Evolutionary conservation across 805 yeast species (phyloP).

Genomic region (Candida taoyuanica): DNA sequence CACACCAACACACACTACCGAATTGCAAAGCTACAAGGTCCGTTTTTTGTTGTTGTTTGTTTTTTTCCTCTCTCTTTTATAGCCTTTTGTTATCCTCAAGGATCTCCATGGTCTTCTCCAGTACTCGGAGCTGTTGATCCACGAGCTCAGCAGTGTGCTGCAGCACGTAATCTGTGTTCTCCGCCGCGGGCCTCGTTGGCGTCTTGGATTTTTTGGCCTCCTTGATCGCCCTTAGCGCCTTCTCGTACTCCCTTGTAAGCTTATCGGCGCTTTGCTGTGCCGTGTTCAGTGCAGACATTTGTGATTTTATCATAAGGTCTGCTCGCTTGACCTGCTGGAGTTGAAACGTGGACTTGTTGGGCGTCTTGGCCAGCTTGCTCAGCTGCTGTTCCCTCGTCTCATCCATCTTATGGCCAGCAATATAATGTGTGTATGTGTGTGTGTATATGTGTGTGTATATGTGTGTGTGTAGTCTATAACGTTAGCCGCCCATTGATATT

Average conservation of each 20-base stretch:
- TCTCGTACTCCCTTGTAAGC: slow-evolving; percentile 6
- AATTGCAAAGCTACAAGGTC: no score
- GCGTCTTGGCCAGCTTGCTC: slow-evolving; percentile 6
- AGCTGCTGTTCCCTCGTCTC: slow-evolving; percentile 6
- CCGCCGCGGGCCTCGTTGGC: slow-evolving; percentile 1
- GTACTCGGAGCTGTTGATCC: slow-evolving; percentile 67
- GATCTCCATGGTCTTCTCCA: slow-evolving; percentile 51
- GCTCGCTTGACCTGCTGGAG: slow-evolving; percentile 22
- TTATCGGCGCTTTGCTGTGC: slow-evolving; percentile 11
- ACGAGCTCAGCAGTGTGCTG: slow-evolving; percentile 61
- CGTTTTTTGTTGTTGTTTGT: not conserved
- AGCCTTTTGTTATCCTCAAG: slow-evolving; percentile 28
- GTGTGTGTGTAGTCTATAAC: no score
- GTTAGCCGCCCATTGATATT: no score
- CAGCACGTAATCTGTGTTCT: slow-evolving; percentile 27
- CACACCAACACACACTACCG: no score
- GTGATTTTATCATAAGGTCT: slow-evolving; percentile 21
- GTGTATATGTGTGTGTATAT: no score
- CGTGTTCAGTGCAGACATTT: slow-evolving; percentile 13
- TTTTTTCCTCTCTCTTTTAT: no score
- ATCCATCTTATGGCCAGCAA: not conserved
- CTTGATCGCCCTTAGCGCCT: slow-evolving; percentile 5
- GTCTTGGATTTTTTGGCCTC: slow-evolving; percentile 4
- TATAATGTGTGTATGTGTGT: not conserved
- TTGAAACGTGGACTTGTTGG: slow-evolving; percentile 15